A percentile compares a stretch with the other conserved stretches of the same genome.
Evolutionary conservation across 2,329 filamentous ascomycete genomes (phyloP).

Genomic region (Botryotinia calthae): DNA sequence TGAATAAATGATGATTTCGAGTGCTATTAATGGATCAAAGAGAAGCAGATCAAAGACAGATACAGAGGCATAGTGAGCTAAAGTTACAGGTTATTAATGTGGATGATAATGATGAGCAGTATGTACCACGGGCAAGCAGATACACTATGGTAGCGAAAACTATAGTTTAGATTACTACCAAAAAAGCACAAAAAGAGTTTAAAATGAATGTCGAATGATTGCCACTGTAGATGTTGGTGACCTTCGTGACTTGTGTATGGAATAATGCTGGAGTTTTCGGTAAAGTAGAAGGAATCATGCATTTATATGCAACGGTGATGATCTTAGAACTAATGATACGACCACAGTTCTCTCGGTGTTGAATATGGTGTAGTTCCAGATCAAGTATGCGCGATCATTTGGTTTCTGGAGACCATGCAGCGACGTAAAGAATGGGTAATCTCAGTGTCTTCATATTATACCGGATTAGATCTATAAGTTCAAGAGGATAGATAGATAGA

Average conservation of each 20-base stretch:
- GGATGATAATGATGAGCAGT: neutral
- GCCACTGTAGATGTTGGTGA: neutral
- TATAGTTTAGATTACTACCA: neutral
- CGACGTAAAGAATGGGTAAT: too few species aligned
- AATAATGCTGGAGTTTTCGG: rapidly evolving
- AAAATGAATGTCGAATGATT: neutral
- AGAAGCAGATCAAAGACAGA: too few species aligned
- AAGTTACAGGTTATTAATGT: neutral
- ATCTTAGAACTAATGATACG: too few species aligned
- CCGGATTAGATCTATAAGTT: rapidly evolving
- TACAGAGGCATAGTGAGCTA: neutral
- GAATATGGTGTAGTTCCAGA: neutral
- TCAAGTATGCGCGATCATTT: neutral
- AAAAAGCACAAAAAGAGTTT: neutral
- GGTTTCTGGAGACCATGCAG: neutral
- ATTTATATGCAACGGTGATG: too few species aligned
- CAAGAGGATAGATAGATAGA: neutral
- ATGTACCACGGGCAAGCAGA: neutral
- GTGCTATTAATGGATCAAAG: too few species aligned
- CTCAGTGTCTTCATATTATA: neutral
- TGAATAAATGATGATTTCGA: too few species aligned
- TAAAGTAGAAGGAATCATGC: too few species aligned
- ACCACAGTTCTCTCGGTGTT: too few species aligned
- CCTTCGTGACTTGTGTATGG: too few species aligned
- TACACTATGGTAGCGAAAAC: neutral